These are phyloP conservation scores for Hanseniaspora clermontiae DNA, from an alignment of 805 yeast species.

Conservation along the genomic window DNA sequence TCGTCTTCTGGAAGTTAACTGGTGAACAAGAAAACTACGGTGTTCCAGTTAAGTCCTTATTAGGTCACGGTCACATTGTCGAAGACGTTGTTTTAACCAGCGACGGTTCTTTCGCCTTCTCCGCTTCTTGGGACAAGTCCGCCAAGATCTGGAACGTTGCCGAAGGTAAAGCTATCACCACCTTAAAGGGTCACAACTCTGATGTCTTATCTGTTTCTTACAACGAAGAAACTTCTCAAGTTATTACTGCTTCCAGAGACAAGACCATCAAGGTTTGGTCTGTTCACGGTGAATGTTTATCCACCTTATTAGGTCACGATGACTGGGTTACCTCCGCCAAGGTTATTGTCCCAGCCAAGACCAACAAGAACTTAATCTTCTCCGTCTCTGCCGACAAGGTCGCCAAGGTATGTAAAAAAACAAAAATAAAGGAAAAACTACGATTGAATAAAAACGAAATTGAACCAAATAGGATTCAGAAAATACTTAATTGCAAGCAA, in stretches of 20 bases:
- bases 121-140: slow-evolving; percentile 99
- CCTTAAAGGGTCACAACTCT: slow-evolving; percentile 96
- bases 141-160: slow-evolving; percentile 96
- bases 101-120: slow-evolving; percentile 94
- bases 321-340: slow-evolving; percentile 99
- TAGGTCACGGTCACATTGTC: slow-evolving; percentile 98
- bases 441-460: not conserved
- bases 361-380: slow-evolving; percentile 59
- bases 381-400: slow-evolving; percentile 99
- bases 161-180: slow-evolving; percentile 83
- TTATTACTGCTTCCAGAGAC: slow-evolving; percentile 98
- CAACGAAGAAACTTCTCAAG: slow-evolving; percentile 91
- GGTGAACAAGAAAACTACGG: slow-evolving; percentile 96
- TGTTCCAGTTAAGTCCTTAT: slow-evolving; percentile 92
- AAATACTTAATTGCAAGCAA: not conserved
- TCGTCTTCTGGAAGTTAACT: slow-evolving; percentile 94
- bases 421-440: slow-evolving; percentile 7
- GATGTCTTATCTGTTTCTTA: slow-evolving; percentile 96
- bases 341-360: slow-evolving; percentile 48
- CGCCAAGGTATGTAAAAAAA: slow-evolving; percentile 77
- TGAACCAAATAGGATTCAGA: not conserved
- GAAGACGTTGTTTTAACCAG: slow-evolving; percentile 95
- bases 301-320: slow-evolving; percentile 86
- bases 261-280: slow-evolving; percentile 99
- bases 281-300: slow-evolving; percentile 93